Percentiles rank a stretch among this genome's conserved stretches.
phyloP scores from a whole-genome alignment of 208 protist genomes.

The Trypanosomatidae sp. region DNA sequence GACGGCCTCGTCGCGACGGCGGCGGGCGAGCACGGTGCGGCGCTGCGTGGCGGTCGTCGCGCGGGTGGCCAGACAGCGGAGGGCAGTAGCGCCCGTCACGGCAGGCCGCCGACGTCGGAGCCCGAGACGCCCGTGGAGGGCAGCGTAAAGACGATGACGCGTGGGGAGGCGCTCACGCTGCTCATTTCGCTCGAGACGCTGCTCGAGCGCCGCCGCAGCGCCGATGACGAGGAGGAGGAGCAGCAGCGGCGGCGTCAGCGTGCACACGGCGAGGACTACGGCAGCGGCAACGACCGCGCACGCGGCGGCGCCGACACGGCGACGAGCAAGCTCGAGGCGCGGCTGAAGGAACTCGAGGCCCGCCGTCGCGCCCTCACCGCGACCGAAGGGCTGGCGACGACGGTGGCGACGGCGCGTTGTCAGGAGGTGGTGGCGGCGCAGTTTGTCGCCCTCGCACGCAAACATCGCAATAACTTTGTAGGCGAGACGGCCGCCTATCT shows the following conservation, averaged over 20 bases:
- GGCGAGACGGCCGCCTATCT: constrained; percentile 66
- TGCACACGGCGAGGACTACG: too few species aligned
- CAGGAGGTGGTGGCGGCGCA: constrained; percentile 45
- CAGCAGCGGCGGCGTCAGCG: too few species aligned
- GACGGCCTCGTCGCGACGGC: constrained; percentile 23
- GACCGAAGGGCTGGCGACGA: constrained; percentile 43
- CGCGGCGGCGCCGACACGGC: constrained; percentile 1
- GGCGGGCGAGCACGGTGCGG: constrained; percentile 2
- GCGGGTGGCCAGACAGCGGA: too few species aligned
- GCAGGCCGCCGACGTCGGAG: too few species aligned
- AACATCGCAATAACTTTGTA: constrained; percentile 64
- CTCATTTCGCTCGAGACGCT: constrained; percentile 71
- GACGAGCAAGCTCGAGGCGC: constrained; percentile 13
- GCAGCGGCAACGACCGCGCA: constrained; percentile 6
- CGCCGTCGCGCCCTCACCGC: constrained; percentile 32
- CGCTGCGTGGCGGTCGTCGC: too few species aligned
- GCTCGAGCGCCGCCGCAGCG: constrained; percentile 37
- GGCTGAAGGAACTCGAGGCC: constrained; percentile 48
- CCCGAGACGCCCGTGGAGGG: constrained; percentile 1
- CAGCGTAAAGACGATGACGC: constrained; percentile 35
- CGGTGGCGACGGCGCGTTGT: constrained; percentile 30
- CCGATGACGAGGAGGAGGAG: constrained; percentile 13
- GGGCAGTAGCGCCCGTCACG: constrained; percentile 5
- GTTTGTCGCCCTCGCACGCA: constrained; percentile 42
- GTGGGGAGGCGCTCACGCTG: constrained; percentile 64